Percentiles rank a stretch among this genome's conserved stretches.
Evolutionary conservation across 2,329 filamentous ascomycete genomes (phyloP).

Genomic region (Thielaviopsis euricoi): DNA sequence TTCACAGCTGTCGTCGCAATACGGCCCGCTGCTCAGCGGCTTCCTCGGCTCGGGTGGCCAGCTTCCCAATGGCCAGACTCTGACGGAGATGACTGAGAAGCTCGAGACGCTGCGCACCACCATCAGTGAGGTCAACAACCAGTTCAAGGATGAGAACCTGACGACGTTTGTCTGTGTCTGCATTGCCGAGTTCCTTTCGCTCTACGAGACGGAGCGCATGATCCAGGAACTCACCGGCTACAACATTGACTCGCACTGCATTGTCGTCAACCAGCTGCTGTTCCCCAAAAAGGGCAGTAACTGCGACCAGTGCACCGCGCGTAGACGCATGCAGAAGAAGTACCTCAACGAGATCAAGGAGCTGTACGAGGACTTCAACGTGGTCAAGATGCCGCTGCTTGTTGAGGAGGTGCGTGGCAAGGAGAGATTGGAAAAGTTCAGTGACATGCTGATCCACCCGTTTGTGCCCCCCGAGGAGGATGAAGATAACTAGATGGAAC

Average conservation of each 20-base stretch:
- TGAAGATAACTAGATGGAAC: slow-evolving; percentile 8
- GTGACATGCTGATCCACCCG: slow-evolving; percentile 64
- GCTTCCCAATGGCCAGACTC: slow-evolving; percentile 80
- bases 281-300: slow-evolving; percentile 74
- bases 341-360: slow-evolving; percentile 98
- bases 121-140: slow-evolving; percentile 87
- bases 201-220: slow-evolving; percentile 99
- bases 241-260: slow-evolving; percentile 88
- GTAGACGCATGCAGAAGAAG: slow-evolving; percentile 98
- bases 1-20: slow-evolving; percentile 82
- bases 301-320: slow-evolving; percentile 89
- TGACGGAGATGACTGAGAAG: slow-evolving; percentile 85
- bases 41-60: slow-evolving; percentile 62
- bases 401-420: slow-evolving; percentile 93
- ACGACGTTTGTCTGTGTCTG: slow-evolving; percentile 98
- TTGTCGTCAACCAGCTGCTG: slow-evolving; percentile 94
- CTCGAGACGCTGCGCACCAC: slow-evolving; percentile 87
- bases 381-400: slow-evolving; percentile 92
- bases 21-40: slow-evolving; percentile 88
- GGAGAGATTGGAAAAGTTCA: slow-evolving; percentile 83
- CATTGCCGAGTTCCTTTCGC: slow-evolving; percentile 88
- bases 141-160: slow-evolving; percentile 92
- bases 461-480: slow-evolving; percentile 45
- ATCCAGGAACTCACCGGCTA: slow-evolving; percentile 93
- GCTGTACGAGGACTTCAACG: slow-evolving; percentile 89